Evolutionary conservation across 768 basidiomycete genomes (phyloP), one percentile per base, ranked within the genome.

Genomic region (Panus rudis): DNA sequence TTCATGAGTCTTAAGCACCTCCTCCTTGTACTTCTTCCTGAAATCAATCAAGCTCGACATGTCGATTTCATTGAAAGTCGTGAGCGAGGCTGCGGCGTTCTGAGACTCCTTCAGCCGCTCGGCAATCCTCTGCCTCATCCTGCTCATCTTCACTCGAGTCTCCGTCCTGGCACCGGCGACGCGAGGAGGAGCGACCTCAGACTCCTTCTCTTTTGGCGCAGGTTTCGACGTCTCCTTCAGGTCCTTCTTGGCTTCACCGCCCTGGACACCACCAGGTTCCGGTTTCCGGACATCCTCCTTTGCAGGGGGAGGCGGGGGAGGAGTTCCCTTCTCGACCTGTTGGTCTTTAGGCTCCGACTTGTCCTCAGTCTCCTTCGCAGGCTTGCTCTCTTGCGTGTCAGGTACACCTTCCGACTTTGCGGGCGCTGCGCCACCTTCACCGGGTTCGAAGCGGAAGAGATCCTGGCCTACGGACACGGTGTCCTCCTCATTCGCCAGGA

Each of bases 41-140:
- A 98, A 80, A 31, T 84, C 82, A 71, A 96, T 87, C 43, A 98
- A 70, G 32, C 88, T 84, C 31, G 91, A 92, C 94, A 99, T 98
- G 71, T 98, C 94, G 60, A 99, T 90, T 68, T 99, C 94, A 70
- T 99, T 97, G 78, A 99, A 99, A 20, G 94, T 98, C 25, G 96
- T 98, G 47, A 98, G 66, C 39, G 92, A 93, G 37, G 94, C 94
- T 4, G 94, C 96, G 16, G 89, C 79, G 61, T 97, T 96, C 64
- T 99, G 94, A 19, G 93, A 94, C 62, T 96, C 85, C 71, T 99
- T 99, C 62, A 99, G 79, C 41, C 94, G 92, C 67, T 93, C 91
- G 37, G 93, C 86, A 57, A 99, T 99, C 49, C 93, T 90, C 50
- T 88, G 73, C 37, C 94, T 89, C 96, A 99, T 99, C 41, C 93